Percentiles rank a stretch among this genome's conserved stretches.
Conservation (phyloP, 129 eudicot species). For the Chrysanthemum seticuspe region DNA sequence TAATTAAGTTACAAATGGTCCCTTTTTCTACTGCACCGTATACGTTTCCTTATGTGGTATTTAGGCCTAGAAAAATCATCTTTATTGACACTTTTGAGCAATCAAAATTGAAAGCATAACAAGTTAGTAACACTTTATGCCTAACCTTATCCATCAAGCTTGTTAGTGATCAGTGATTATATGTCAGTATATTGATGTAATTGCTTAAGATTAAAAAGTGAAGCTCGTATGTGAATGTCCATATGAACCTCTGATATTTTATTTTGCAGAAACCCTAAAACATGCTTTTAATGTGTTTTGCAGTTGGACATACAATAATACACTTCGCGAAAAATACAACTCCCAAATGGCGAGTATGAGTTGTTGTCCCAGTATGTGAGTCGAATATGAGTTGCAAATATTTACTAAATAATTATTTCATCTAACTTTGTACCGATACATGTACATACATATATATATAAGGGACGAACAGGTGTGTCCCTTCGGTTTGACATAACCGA, state of each 20-base stretch:
- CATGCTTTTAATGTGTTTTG: conserved; percentile 8
- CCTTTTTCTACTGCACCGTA: too few relatives aligned
- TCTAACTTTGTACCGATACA: too few relatives aligned
- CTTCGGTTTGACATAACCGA: too few relatives aligned
- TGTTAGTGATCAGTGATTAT: neutral
- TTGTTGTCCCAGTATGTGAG: too few relatives aligned
- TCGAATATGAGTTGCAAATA: too few relatives aligned
- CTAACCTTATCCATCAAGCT: too few relatives aligned
- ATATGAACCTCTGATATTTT: conserved; percentile 5
- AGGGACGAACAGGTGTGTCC: too few relatives aligned
- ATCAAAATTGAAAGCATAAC: neutral
- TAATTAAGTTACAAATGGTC: too few relatives aligned
- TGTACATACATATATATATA: too few relatives aligned
- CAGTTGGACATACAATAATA: conserved; percentile 91
- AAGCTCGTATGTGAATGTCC: neutral
- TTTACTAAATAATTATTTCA: too few relatives aligned
- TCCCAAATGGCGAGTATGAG: conserved; percentile 76
- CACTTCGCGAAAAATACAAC: conserved; percentile 78
- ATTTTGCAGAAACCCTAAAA: conserved; percentile 7
- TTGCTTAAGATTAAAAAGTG: too few relatives aligned
- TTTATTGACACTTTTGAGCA: neutral
- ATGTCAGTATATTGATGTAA: neutral
- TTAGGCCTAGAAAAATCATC: neutral
- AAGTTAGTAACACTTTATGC: neutral
- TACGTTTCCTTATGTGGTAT: neutral